Percentiles rank a stretch among this genome's conserved stretches.
Evolutionary conservation across 2,329 filamentous ascomycete genomes (phyloP).

Genomic region (Aspergillus versicolor): DNA sequence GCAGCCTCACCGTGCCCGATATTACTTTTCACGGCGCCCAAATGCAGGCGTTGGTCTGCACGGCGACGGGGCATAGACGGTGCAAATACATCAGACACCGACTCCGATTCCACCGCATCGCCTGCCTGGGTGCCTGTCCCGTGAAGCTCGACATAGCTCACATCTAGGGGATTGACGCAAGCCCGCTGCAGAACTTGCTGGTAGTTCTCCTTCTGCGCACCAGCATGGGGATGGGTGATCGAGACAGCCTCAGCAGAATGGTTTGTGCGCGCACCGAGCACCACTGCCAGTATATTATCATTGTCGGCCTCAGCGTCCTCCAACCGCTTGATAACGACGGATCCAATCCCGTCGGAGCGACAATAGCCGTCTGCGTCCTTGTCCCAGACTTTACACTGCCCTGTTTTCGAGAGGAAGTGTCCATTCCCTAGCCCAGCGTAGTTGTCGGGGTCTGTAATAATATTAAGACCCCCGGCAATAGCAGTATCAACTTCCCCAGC

Average conservation of each 20-base stretch:
- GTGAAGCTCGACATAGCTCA: conserved; percentile 43
- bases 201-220: conserved; percentile 37
- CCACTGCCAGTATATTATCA: conserved; percentile 43
- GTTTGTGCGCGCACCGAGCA: conserved; percentile 44
- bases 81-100: conserved; percentile 36
- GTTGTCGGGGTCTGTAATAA: conserved; percentile 74
- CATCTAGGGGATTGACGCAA: conserved; percentile 35
- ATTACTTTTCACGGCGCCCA: conserved; percentile 30
- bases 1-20: conserved; percentile 33
- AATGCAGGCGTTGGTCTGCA: conserved; percentile 11
- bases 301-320: conserved; percentile 52
- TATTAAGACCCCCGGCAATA: conserved; percentile 71
- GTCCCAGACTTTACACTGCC: conserved; percentile 52
- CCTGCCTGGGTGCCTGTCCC: conserved; percentile 44
- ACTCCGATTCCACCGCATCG: conserved; percentile 39
- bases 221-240: conserved; percentile 45
- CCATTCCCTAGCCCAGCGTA: conserved; percentile 67
- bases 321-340: conserved; percentile 53
- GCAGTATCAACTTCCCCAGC: conserved; percentile 76
- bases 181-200: conserved; percentile 37
- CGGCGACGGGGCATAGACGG: conserved; percentile 18
- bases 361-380: conserved; percentile 55
- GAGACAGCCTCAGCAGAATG: conserved; percentile 47
- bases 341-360: conserved; percentile 51
- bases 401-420: conserved; percentile 32